Conservation (phyloP, 148 eudicot genomes). For the Silene latifolia region DNA sequence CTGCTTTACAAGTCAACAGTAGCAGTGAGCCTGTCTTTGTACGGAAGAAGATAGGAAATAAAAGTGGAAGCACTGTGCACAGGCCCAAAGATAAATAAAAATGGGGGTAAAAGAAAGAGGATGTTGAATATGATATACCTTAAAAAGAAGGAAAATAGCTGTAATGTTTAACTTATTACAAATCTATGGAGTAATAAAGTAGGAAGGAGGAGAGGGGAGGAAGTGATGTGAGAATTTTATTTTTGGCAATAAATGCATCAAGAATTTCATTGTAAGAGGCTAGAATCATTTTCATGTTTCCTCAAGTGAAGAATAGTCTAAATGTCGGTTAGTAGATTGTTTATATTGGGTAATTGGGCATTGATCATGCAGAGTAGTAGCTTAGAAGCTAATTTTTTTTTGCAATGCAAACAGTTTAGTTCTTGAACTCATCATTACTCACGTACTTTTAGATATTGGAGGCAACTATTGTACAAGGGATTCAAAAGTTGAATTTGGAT, state of each 20-base stretch:
- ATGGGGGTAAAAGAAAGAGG: neutral
- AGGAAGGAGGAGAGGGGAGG: neutral
- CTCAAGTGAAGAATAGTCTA: neutral
- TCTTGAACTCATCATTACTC: slow-evolving; percentile 29
- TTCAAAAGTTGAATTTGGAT: slow-evolving; percentile 62
- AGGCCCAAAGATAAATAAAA: too few relatives aligned
- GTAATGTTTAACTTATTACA: neutral
- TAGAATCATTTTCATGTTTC: neutral
- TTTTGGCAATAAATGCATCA: neutral
- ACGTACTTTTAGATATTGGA: slow-evolving; percentile 63
- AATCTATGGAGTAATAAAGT: neutral
- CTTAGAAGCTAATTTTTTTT: neutral
- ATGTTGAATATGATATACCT: neutral
- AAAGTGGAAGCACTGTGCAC: too few relatives aligned
- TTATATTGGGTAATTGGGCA: neutral
- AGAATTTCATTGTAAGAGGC: neutral
- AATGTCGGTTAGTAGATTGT: neutral
- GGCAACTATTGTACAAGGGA: slow-evolving; percentile 70
- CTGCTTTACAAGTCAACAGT: neutral
- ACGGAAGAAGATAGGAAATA: neutral
- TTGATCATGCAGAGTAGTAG: neutral
- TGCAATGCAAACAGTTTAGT: neutral
- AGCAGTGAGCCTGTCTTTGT: neutral
- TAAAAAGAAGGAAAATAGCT: neutral
- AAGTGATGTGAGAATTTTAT: neutral